A percentile compares a stretch with the other conserved stretches of the same genome.
Evolutionary conservation across 2,329 filamentous ascomycete species (phyloP).

Genomic region (Fusarium lyarnte): DNA sequence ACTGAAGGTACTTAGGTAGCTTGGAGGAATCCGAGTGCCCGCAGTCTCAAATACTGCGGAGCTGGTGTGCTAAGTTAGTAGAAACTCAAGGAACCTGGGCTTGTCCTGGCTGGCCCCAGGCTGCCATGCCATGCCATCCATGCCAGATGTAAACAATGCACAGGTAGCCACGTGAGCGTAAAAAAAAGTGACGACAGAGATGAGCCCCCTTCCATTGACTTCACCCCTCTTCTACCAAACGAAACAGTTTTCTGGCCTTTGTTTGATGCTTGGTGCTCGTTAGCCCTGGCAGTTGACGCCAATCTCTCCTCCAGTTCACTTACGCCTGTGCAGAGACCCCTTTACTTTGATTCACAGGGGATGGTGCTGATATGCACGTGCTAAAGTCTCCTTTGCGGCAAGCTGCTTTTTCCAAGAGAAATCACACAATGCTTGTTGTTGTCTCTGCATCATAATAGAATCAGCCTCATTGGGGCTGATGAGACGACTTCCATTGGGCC

Average conservation of each 20-base stretch:
- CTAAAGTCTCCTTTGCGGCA: neutral
- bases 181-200: constrained; percentile 29
- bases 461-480: constrained; percentile 35
- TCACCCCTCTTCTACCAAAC: constrained; percentile 40
- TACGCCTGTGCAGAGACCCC: constrained; percentile 1
- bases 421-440: constrained; percentile 2
- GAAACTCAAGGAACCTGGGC: constrained; percentile 11
- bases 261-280: neutral
- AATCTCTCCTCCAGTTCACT: constrained; percentile 24
- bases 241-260: constrained; percentile 9
- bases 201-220: constrained; percentile 27
- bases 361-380: constrained; percentile 3
- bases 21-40: neutral
- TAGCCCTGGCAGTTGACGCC: constrained; percentile 15
- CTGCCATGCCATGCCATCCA: neutral
- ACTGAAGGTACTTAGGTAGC: neutral
- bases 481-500: neutral
- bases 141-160: constrained; percentile 16
- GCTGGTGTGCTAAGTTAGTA: neutral
- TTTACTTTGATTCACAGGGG: constrained; percentile 11
- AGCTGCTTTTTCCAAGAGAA: neutral
- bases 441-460: constrained; percentile 2
- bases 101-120: neutral
- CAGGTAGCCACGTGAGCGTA: constrained; percentile 33
- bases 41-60: neutral